These are phyloP conservation scores for Fagopyrum tataricum DNA, from an alignment of 148 eudicot species.

Conservation along the genomic window DNA sequence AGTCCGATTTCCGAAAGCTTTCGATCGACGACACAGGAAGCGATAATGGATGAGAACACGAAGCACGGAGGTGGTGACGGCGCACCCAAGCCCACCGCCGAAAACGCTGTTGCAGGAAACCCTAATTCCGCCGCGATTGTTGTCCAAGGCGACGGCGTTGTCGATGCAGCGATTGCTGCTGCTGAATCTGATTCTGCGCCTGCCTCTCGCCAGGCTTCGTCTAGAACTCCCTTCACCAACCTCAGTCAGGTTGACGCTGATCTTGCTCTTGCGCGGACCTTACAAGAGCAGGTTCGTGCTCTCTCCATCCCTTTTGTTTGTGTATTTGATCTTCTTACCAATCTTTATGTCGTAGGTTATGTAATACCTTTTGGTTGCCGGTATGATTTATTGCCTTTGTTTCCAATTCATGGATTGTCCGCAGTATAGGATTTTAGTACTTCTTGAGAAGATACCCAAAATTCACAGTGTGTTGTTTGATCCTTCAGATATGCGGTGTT, in stretches of 20 bases:
- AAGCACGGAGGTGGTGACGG: slow-evolving; percentile 26
- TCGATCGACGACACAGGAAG: background rate
- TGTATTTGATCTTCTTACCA: background rate
- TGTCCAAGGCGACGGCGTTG: slow-evolving; percentile 11
- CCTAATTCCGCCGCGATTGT: slow-evolving; percentile 18
- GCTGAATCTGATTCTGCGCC: slow-evolving; percentile 9
- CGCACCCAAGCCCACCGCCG: slow-evolving; percentile 20
- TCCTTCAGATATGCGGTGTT: background rate
- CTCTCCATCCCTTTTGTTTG: background rate
- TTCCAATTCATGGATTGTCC: background rate
- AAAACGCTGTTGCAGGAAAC: slow-evolving; percentile 13
- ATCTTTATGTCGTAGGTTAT: background rate
- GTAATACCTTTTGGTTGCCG: background rate
- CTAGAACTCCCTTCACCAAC: slow-evolving; percentile 71
- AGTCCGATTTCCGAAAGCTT: background rate
- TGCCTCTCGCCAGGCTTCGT: slow-evolving; percentile 18
- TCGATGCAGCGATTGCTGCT: slow-evolving; percentile 10
- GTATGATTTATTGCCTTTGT: background rate
- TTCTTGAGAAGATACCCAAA: background rate
- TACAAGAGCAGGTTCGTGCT: slow-evolving; percentile 71
- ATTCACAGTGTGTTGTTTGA: background rate
- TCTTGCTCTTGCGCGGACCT: slow-evolving; percentile 94
- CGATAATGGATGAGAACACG: slow-evolving; percentile 35
- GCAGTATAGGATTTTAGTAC: background rate
- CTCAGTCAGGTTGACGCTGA: slow-evolving; percentile 94